Percentiles rank a stretch among this genome's conserved stretches.
Evolutionary conservation across 192 early-diverging fungal genomes (phyloP).

Genomic region (Mortierella antarctica): DNA sequence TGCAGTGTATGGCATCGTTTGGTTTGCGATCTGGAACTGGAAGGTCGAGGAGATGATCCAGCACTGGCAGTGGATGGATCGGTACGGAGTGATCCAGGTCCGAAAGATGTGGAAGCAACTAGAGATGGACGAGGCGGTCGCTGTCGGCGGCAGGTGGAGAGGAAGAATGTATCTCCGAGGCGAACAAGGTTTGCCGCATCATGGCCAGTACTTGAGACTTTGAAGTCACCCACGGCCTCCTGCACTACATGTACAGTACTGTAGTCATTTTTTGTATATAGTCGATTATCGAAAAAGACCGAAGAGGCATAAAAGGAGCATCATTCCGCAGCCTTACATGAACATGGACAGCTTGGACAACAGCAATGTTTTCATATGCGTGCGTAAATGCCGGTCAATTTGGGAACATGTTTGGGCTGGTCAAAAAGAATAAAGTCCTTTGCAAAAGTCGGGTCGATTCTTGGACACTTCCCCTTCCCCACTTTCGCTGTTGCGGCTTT

Average conservation of each 20-base stretch:
- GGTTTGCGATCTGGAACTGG: conserved; percentile 53
- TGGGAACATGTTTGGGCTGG: background rate
- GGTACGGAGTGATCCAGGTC: conserved; percentile 50
- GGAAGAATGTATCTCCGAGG: conserved; percentile 44
- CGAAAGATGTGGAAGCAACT: conserved; percentile 50
- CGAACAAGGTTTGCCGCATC: conserved; percentile 23
- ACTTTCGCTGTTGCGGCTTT: background rate
- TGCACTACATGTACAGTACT: background rate
- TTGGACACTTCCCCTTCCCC: no score
- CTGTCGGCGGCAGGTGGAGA: conserved; percentile 17
- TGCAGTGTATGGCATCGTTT: conserved; percentile 35
- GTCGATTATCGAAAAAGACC: no score
- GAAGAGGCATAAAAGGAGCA: no score
- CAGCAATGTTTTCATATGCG: no score
- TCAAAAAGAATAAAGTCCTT: background rate
- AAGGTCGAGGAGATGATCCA: conserved; percentile 52
- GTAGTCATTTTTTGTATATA: background rate
- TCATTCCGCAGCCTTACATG: background rate
- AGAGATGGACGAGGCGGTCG: conserved; percentile 43
- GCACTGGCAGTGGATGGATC: conserved; percentile 55
- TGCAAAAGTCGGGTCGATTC: no score
- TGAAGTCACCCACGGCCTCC: background rate
- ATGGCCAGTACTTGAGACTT: conserved; percentile 17
- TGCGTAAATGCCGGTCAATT: background rate
- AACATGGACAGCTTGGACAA: no score